Conservation (phyloP, 768 basidiomycete species). For the Paxillus ammoniavirescens region DNA sequence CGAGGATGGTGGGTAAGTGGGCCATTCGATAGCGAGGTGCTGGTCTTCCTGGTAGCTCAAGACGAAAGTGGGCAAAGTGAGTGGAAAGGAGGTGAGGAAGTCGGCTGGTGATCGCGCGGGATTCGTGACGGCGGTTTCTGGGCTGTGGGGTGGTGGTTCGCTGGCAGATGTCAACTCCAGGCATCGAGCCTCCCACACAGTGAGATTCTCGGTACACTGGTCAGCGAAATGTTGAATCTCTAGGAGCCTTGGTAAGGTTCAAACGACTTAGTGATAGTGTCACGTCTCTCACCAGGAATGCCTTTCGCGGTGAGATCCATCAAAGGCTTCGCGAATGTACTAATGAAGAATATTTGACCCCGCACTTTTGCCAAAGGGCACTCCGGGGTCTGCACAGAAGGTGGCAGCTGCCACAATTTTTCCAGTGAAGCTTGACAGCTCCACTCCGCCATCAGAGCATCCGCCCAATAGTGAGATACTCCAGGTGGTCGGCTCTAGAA, state of each 20-base stretch:
- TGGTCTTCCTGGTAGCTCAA: slow-evolving; percentile 26
- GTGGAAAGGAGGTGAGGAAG: slow-evolving; percentile 53
- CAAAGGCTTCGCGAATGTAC: slow-evolving; percentile 78
- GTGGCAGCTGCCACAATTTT: slow-evolving; percentile 67
- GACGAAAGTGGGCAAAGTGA: slow-evolving; percentile 51
- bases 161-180: slow-evolving; percentile 34
- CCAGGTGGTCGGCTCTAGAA: slow-evolving; percentile 83
- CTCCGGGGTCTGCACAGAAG: slow-evolving; percentile 47
- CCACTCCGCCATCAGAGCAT: slow-evolving; percentile 89
- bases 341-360: slow-evolving; percentile 89
- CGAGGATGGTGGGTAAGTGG: slow-evolving; percentile 27
- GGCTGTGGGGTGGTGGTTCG: slow-evolving; percentile 2
- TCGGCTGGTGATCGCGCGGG: slow-evolving; percentile 38
- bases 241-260: slow-evolving; percentile 26
- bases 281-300: slow-evolving; percentile 59
- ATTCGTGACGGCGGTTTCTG: slow-evolving; percentile 9
- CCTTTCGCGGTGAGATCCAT: slow-evolving; percentile 71
- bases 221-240: slow-evolving; percentile 68
- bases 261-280: background rate
- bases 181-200: slow-evolving; percentile 60
- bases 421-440: slow-evolving; percentile 86
- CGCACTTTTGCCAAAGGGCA: slow-evolving; percentile 65
- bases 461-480: slow-evolving; percentile 93
- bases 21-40: slow-evolving; percentile 23
- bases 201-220: slow-evolving; percentile 68